phyloP scores from a whole-genome alignment of 2,329 filamentous ascomycete species.

The Pseudogymnoascus sp. region DNA sequence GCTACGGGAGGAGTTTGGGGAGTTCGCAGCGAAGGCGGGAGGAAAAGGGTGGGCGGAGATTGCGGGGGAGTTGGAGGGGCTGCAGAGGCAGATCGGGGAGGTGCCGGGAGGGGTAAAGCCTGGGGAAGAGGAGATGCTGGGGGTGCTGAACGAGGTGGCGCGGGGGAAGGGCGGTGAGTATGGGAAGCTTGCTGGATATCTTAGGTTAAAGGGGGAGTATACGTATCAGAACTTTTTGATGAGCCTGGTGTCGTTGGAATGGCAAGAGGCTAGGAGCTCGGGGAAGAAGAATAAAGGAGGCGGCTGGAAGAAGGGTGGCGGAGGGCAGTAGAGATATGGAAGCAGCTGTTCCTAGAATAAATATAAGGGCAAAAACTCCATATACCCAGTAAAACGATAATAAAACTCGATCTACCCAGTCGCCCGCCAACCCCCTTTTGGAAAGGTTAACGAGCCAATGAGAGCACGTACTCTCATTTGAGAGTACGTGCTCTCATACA shows the following conservation, averaged over 20 bases:
- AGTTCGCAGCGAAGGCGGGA: not conserved
- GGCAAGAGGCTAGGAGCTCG: not conserved
- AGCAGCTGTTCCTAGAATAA: not conserved
- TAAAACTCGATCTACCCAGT: too few species aligned
- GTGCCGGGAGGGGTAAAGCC: not conserved
- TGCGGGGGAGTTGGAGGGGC: not conserved
- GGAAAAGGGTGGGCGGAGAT: not conserved
- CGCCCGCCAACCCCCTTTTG: too few species aligned
- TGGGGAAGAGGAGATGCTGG: not conserved
- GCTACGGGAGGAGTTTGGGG: not conserved
- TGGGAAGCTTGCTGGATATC: not conserved
- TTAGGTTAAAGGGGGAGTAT: not conserved
- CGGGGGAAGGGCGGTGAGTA: not conserved
- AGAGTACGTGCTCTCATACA: too few species aligned
- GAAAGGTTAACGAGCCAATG: too few species aligned
- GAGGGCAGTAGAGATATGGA: not conserved
- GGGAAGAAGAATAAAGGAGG: not conserved
- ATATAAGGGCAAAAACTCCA: too few species aligned
- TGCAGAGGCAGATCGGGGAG: not conserved
- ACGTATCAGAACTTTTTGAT: not conserved
- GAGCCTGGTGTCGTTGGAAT: not conserved
- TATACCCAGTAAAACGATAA: too few species aligned
- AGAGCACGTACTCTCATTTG: too few species aligned
- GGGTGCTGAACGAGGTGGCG: not conserved
- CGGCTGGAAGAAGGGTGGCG: not conserved